Conservation (phyloP, 805 yeast genomes). For the Lachancea dasiensis region DNA sequence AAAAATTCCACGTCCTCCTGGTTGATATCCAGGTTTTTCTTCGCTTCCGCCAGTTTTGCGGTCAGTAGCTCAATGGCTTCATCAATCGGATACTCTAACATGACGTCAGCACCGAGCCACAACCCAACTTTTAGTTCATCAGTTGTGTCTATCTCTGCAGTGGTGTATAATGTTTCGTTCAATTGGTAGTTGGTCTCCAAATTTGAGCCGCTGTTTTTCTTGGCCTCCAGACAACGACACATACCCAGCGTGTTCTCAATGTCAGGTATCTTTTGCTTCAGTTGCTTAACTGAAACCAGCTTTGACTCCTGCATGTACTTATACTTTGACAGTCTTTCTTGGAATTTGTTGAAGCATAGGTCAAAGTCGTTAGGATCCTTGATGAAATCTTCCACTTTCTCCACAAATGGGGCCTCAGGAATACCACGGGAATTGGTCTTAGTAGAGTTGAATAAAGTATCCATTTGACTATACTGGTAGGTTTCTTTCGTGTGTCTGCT, state of each 20-base stretch:
- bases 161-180: constrained; percentile 86
- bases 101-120: constrained; percentile 98
- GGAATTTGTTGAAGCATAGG: constrained; percentile 63
- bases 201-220: constrained; percentile 38
- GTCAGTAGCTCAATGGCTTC: constrained; percentile 75
- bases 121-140: constrained; percentile 56
- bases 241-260: constrained; percentile 77
- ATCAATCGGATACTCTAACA: constrained; percentile 87
- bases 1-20: constrained; percentile 84
- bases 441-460: constrained; percentile 40
- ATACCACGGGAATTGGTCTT: constrained; percentile 87
- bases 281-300: constrained; percentile 21
- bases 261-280: constrained; percentile 74
- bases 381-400: constrained; percentile 68
- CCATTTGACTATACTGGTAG: no score
- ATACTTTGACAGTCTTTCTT: constrained; percentile 83
- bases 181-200: constrained; percentile 80
- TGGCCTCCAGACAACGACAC: constrained; percentile 52
- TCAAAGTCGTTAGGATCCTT: constrained; percentile 68
- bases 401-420: constrained; percentile 93
- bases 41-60: constrained; percentile 57
- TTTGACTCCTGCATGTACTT: constrained; percentile 67
- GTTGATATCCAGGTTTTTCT: constrained; percentile 51
- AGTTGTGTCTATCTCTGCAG: constrained; percentile 62
- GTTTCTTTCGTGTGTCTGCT: no score